Conservation (phyloP, 176 grass and related monocot species). For the Tuctoria greenei region DNA sequence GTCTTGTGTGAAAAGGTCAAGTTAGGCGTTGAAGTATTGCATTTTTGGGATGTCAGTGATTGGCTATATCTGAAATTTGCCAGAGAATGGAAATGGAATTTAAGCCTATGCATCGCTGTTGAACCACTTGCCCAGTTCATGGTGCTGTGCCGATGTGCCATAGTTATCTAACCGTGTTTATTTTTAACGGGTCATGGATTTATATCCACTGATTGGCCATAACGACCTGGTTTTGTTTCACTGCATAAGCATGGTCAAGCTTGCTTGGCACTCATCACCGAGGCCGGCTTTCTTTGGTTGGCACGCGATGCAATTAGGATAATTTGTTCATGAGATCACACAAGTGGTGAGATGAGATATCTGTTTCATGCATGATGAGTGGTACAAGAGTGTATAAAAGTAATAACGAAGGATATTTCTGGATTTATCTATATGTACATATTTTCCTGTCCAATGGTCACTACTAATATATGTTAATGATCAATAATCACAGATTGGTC, state of each 20-base stretch:
- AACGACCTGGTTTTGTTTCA: no score
- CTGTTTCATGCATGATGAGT: neutral
- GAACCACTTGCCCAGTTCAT: neutral
- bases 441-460: no score
- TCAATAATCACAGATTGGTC: no score
- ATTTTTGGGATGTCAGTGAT: slow-evolving; percentile 19
- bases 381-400: no score
- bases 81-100: neutral
- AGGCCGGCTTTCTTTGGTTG: neutral
- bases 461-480: no score
- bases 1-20: slow-evolving; percentile 27
- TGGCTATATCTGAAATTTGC: neutral
- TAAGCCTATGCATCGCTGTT: neutral
- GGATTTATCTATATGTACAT: no score
- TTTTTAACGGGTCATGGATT: neutral
- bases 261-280: neutral
- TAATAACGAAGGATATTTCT: no score
- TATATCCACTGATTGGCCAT: neutral
- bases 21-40: slow-evolving; percentile 3
- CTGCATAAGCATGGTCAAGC: neutral
- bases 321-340: no score
- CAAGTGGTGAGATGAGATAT: neutral
- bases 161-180: neutral
- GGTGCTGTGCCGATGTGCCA: neutral
- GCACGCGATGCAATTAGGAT: no score